Conservation (phyloP, 192 early-diverging fungal species). For the Tieghemiomyces parasiticus region DNA sequence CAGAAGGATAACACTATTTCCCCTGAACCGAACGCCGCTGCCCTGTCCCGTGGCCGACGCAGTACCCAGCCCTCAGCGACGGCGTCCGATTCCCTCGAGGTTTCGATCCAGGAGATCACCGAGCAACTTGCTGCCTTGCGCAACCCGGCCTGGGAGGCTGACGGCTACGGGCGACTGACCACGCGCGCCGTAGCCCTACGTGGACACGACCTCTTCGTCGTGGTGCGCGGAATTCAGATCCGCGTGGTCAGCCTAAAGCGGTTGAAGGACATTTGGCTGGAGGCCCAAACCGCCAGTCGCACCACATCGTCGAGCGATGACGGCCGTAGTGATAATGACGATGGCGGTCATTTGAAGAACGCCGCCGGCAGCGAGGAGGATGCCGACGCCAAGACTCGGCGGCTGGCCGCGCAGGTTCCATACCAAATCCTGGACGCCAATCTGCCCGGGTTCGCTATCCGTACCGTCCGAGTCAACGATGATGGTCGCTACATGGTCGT, state of each 20-base stretch:
- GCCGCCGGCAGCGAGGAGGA: not conserved
- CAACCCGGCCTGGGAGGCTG: not conserved
- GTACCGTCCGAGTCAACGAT: constrained; percentile 30
- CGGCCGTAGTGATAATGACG: too few relatives aligned
- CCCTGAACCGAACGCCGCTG: not conserved
- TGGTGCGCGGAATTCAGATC: constrained; percentile 7
- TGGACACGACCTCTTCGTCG: constrained; percentile 9
- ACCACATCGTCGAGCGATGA: too few relatives aligned
- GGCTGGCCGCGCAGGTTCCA: constrained; percentile 1
- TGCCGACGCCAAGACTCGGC: not conserved
- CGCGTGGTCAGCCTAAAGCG: constrained; percentile 7
- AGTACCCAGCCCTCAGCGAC: not conserved
- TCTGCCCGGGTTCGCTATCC: constrained; percentile 35
- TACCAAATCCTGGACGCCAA: not conserved
- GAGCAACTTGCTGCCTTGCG: not conserved
- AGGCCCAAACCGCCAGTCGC: not conserved
- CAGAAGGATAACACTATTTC: not conserved
- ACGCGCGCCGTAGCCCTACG: not conserved
- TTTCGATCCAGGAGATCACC: not conserved
- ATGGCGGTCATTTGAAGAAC: too few relatives aligned
- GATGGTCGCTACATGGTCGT: constrained; percentile 46
- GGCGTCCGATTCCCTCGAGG: not conserved
- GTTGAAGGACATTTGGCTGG: constrained; percentile 8
- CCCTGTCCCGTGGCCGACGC: not conserved
- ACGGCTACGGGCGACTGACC: constrained; percentile 2